These are phyloP conservation scores for Rhodofomes roseus DNA, from an alignment of 1,284 basidiomycete genomes.

Conservation along the genomic window DNA sequence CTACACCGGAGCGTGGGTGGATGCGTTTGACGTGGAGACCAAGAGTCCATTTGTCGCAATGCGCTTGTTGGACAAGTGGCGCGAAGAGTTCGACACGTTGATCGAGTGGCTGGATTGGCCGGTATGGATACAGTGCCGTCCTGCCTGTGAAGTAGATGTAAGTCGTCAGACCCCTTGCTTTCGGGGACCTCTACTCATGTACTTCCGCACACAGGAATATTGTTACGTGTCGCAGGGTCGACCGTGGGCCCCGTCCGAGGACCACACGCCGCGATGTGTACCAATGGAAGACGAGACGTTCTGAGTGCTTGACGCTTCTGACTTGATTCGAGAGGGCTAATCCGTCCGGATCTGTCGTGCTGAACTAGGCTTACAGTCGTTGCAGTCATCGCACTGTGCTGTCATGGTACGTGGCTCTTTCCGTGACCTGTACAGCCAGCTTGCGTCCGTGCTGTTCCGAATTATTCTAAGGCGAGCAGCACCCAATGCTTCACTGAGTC, in stretches of 20 bases:
- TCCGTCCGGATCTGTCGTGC: no score
- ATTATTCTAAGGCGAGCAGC: no score
- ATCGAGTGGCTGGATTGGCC: neutral
- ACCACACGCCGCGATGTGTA: neutral
- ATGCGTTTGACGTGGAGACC: neutral
- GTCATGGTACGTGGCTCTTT: no score
- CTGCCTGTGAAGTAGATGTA: neutral
- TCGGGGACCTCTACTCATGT: neutral
- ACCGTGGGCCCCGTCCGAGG: neutral
- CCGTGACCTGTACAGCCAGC: no score
- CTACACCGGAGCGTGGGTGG: neutral
- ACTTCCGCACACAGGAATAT: neutral
- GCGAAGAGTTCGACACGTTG: neutral
- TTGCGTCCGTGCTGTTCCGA: no score
- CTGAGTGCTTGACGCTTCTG: neutral
- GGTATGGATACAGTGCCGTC: neutral
- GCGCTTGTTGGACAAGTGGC: neutral
- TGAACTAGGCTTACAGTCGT: no score
- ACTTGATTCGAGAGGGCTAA: no score
- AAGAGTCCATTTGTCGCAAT: neutral
- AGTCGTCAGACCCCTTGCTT: neutral
- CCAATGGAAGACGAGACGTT: neutral
- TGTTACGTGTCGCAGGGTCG: neutral
- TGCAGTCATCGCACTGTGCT: no score
- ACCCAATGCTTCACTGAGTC: no score